Conservation (phyloP, 2,329 filamentous ascomycete species). For the Verticillium dahliae region DNA sequence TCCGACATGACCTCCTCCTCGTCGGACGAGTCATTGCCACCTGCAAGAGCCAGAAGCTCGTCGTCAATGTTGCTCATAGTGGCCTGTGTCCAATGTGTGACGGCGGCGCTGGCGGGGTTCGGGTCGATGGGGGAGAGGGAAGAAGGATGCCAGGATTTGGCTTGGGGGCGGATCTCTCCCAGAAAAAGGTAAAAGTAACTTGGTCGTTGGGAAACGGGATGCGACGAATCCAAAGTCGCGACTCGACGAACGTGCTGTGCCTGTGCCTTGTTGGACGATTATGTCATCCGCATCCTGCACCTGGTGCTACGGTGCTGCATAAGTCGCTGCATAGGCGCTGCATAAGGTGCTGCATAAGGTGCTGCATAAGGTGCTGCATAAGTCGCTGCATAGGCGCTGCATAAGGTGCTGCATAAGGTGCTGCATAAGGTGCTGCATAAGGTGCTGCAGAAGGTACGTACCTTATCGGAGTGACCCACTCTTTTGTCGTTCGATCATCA, state of each 20-base stretch:
- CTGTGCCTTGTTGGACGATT: background rate
- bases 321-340: background rate
- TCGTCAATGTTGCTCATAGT: conserved; percentile 57
- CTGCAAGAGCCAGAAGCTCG: conserved; percentile 87
- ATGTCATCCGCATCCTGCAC: conserved; percentile 13
- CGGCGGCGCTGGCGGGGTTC: background rate
- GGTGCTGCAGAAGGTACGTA: background rate
- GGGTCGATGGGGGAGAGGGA: background rate
- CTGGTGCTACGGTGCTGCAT: background rate
- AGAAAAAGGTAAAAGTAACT: background rate
- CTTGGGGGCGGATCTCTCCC: too few relatives aligned
- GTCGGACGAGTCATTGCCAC: conserved; percentile 60
- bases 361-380: background rate
- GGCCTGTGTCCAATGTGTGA: background rate
- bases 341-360: background rate
- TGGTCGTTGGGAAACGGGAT: background rate
- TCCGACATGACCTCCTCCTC: conserved; percentile 44
- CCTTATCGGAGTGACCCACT: background rate
- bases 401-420: background rate
- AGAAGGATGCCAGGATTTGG: background rate
- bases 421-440: background rate
- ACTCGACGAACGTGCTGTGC: background rate
- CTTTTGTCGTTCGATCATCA: background rate
- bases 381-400: background rate
- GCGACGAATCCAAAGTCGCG: conserved; percentile 5